Evolutionary conservation across 768 basidiomycete species (phyloP).

Genomic region (Amanita pseudoporphyria): DNA sequence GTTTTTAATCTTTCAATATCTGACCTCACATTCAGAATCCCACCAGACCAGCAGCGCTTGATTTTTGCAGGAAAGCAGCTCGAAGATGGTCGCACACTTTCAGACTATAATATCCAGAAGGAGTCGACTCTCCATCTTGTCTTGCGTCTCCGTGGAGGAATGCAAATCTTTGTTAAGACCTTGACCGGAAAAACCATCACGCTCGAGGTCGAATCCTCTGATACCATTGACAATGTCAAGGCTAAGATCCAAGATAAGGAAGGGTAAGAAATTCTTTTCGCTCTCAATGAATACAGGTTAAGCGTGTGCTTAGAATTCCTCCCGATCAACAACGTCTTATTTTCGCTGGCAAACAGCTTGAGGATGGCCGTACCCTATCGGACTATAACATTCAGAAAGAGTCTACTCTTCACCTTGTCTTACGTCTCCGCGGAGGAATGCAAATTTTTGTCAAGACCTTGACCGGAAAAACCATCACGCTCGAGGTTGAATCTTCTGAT

Average conservation of each 20-base stretch:
- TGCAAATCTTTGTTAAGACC: conserved; percentile 61
- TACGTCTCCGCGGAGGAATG: conserved; percentile 25
- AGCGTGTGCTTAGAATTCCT: conserved; percentile 11
- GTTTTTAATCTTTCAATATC: background rate
- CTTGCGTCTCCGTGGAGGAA: conserved; percentile 25
- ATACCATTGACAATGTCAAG: conserved; percentile 22
- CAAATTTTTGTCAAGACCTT: conserved; percentile 34
- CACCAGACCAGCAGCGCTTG: conserved; percentile 40
- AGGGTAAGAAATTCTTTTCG: conserved; percentile 5
- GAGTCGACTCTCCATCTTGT: conserved; percentile 55
- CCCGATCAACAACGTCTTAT: conserved; percentile 23
- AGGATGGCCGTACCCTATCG: conserved; percentile 31
- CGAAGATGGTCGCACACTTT: conserved; percentile 29
- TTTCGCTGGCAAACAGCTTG: conserved; percentile 24
- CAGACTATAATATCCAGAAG: conserved; percentile 64
- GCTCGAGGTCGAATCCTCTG: conserved; percentile 21
- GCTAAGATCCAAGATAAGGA: conserved; percentile 42
- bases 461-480: conserved; percentile 54
- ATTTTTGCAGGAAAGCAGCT: conserved; percentile 56
- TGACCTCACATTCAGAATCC: conserved; percentile 13
- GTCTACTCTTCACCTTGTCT: conserved; percentile 30
- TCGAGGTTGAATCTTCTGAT: conserved; percentile 67
- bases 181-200: conserved; percentile 73
- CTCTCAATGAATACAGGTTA: background rate
- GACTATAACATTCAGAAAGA: conserved; percentile 38